Conservation (phyloP, 140 eudicot genomes). For the Senecio squalidus region DNA sequence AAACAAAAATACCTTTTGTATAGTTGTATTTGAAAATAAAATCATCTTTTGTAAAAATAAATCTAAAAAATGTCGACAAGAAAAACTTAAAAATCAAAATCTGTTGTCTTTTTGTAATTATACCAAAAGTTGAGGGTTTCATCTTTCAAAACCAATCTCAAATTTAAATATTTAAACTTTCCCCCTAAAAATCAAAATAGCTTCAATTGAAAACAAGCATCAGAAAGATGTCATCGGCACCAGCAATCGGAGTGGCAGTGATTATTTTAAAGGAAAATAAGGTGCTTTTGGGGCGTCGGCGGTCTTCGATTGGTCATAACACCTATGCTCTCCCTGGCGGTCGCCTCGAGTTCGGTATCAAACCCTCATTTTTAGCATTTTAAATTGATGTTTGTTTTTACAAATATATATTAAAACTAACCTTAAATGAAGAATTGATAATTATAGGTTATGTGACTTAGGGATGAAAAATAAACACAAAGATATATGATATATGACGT, state of each 20-base stretch:
- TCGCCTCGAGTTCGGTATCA: constrained; percentile 81
- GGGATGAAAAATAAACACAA: too few species aligned
- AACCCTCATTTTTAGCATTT: constrained; percentile 8
- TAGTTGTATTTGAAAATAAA: too few species aligned
- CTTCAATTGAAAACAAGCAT: constrained; percentile 4
- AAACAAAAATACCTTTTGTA: too few species aligned
- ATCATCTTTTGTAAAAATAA: too few species aligned
- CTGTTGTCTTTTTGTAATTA: too few species aligned
- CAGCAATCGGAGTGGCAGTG: constrained; percentile 62
- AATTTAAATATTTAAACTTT: background rate
- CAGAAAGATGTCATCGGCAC: constrained; percentile 29
- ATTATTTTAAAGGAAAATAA: constrained; percentile 50
- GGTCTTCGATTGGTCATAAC: constrained; percentile 51
- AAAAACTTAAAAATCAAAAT: too few species aligned
- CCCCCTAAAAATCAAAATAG: constrained; percentile 5
- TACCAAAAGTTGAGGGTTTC: constrained; percentile 1
- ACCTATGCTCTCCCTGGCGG: constrained; percentile 88
- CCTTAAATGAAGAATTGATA: too few species aligned
- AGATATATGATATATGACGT: too few species aligned
- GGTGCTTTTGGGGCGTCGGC: constrained; percentile 77
- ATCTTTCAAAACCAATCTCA: background rate
- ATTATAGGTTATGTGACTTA: too few species aligned
- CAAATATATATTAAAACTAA: too few species aligned
- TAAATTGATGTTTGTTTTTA: background rate
- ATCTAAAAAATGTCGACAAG: too few species aligned